phyloP scores from a whole-genome alignment of 306 rosid genomes.

The Pyrus betulifolia region DNA sequence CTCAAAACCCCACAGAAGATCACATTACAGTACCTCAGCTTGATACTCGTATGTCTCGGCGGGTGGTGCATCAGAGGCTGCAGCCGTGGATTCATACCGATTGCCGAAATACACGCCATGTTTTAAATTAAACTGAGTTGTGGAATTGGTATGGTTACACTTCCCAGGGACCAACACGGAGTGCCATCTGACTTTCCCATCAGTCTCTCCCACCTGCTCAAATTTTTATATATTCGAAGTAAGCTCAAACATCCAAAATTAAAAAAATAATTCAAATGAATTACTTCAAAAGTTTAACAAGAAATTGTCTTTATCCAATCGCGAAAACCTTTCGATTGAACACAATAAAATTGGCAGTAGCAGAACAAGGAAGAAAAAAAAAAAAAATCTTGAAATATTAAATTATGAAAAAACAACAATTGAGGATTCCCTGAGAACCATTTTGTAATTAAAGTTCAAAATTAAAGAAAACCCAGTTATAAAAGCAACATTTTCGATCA shows the following conservation, averaged over 20 bases:
- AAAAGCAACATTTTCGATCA: neutral
- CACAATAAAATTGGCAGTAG: neutral
- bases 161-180: slow-evolving; percentile 39
- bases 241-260: neutral
- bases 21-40: slow-evolving; percentile 64
- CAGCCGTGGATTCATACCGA: slow-evolving; percentile 72
- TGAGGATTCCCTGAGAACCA: neutral
- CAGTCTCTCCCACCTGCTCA: slow-evolving; percentile 49
- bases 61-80: slow-evolving; percentile 55
- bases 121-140: slow-evolving; percentile 20
- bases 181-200: slow-evolving; percentile 43
- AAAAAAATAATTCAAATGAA: neutral
- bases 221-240: neutral
- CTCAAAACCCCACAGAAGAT: neutral
- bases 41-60: slow-evolving; percentile 79
- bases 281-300: neutral
- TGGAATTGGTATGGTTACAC: slow-evolving; percentile 13
- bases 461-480: neutral
- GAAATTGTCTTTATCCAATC: neutral
- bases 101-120: slow-evolving; percentile 29
- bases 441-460: neutral
- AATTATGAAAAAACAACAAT: neutral
- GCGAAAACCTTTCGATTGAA: neutral
- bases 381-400: neutral
- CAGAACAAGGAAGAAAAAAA: neutral